A percentile compares a stretch with the other conserved stretches of the same genome.
Evolutionary conservation across 2,329 filamentous ascomycete species (phyloP).

Genomic region (Fusarium redolens): DNA sequence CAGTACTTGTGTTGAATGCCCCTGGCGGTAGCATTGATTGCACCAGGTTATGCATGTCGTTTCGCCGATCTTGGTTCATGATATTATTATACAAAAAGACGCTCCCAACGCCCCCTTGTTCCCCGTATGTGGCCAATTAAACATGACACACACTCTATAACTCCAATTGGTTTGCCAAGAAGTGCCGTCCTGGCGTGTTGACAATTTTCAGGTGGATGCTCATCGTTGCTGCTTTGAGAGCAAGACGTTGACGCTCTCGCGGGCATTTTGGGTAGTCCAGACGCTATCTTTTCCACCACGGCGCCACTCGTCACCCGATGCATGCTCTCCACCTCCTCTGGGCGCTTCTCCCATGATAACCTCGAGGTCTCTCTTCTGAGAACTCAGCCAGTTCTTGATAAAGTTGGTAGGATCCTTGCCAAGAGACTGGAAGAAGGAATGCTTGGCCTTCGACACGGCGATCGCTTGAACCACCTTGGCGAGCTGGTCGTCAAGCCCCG

Average conservation of each 20-base stretch:
- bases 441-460: slow-evolving; percentile 86
- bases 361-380: slow-evolving; percentile 90
- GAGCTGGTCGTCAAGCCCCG: slow-evolving; percentile 84
- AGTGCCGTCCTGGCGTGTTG: background rate
- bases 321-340: slow-evolving; percentile 68
- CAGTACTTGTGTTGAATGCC: slow-evolving; percentile 15
- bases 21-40: slow-evolving; percentile 16
- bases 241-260: slow-evolving; percentile 72
- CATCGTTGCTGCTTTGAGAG: slow-evolving; percentile 65
- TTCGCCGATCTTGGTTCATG: slow-evolving; percentile 34
- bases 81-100: slow-evolving; percentile 45
- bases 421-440: slow-evolving; percentile 85
- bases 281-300: slow-evolving; percentile 66
- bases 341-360: slow-evolving; percentile 86
- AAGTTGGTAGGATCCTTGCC: slow-evolving; percentile 86
- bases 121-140: slow-evolving; percentile 35
- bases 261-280: slow-evolving; percentile 68
- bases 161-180: slow-evolving; percentile 27
- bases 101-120: slow-evolving; percentile 43
- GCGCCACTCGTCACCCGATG: slow-evolving; percentile 75
- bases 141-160: slow-evolving; percentile 38
- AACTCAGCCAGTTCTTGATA: slow-evolving; percentile 87
- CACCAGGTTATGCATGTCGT: slow-evolving; percentile 16
- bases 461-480: slow-evolving; percentile 86
- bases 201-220: slow-evolving; percentile 1